Conservation (phyloP, 2,329 filamentous ascomycete genomes). For the Apiospora hydei region DNA sequence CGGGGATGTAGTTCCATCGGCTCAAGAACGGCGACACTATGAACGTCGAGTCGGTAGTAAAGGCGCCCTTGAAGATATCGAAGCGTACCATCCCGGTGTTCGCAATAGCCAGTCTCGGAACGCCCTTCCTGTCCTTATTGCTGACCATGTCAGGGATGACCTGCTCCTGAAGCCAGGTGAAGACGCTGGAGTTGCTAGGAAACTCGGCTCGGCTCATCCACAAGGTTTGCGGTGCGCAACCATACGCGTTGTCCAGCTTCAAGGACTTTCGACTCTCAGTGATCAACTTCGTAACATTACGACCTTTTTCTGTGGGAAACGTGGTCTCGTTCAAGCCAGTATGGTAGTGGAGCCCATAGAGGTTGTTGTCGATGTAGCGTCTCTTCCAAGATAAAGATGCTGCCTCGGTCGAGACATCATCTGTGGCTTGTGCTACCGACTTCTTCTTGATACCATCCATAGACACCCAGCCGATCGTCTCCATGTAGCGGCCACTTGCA, state of each 20-base stretch:
- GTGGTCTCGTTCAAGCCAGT: slow-evolving; percentile 73
- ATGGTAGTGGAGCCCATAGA: slow-evolving; percentile 84
- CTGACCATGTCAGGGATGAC: slow-evolving; percentile 74
- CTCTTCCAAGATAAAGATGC: slow-evolving; percentile 69
- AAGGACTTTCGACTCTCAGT: slow-evolving; percentile 72
- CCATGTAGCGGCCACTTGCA: slow-evolving; percentile 90
- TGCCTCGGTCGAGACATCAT: slow-evolving; percentile 40
- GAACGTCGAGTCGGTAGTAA: slow-evolving; percentile 87
- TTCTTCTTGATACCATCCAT: slow-evolving; percentile 68
- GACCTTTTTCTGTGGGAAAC: slow-evolving; percentile 79
- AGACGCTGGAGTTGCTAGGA: slow-evolving; percentile 77
- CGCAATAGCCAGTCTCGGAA: slow-evolving; percentile 74
- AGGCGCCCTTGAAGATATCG: slow-evolving; percentile 91
- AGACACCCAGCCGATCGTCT: slow-evolving; percentile 94
- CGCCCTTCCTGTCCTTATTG: slow-evolving; percentile 63
- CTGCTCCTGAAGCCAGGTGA: slow-evolving; percentile 78
- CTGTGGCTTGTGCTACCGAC: slow-evolving; percentile 38
- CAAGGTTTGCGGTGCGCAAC: slow-evolving; percentile 81
- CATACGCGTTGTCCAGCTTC: slow-evolving; percentile 74
- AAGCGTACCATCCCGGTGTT: slow-evolving; percentile 95
- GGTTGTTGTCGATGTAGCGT: slow-evolving; percentile 92
- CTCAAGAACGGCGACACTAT: slow-evolving; percentile 89
- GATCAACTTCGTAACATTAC: slow-evolving; percentile 75
- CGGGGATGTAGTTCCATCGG: slow-evolving; percentile 76
- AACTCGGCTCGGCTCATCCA: slow-evolving; percentile 86